These are phyloP conservation scores for Ogataea methanolica DNA, from an alignment of 805 yeast genomes.

Conservation along the genomic window DNA sequence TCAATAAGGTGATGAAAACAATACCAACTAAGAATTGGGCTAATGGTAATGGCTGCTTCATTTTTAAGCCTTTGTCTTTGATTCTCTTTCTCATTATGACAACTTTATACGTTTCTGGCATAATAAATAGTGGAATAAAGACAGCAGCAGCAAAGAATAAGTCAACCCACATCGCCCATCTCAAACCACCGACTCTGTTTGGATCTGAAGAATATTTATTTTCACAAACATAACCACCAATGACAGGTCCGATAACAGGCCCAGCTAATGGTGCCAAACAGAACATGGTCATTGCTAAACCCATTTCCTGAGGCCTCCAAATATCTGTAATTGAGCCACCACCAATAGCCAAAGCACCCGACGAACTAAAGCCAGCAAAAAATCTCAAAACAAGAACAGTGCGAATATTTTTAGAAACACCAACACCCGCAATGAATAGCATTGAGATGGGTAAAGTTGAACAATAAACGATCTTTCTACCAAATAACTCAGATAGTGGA, in stretches of 20 bases:
- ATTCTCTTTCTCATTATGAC: conserved; percentile 59
- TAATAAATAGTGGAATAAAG: conserved; percentile 38
- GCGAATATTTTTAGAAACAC: conserved; percentile 55
- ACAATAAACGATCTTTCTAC: conserved; percentile 59
- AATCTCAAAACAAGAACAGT: conserved; percentile 65
- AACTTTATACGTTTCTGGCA: conserved; percentile 74
- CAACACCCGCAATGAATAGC: conserved; percentile 73
- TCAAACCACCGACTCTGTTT: conserved; percentile 43
- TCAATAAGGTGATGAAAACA: conserved; percentile 46
- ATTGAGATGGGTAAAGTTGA: conserved; percentile 59
- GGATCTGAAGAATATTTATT: conserved; percentile 28
- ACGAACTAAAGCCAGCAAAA: conserved; percentile 69
- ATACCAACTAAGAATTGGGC: conserved; percentile 40
- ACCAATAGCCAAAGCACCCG: conserved; percentile 80
- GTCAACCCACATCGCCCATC: conserved; percentile 70
- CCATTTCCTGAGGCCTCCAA: conserved; percentile 62
- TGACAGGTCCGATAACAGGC: conserved; percentile 71
- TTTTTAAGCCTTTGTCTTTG: conserved; percentile 48
- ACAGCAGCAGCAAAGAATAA: conserved; percentile 62
- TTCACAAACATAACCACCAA: conserved; percentile 68
- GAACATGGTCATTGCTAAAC: conserved; percentile 73
- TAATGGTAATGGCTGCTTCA: conserved; percentile 34
- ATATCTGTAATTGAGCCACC: conserved; percentile 81
- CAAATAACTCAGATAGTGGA: conserved; percentile 66
- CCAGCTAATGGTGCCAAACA: conserved; percentile 79